Evolutionary conservation across 2,329 filamentous ascomycete genomes (phyloP), one percentile per base, ranked within the genome.

Genomic region (Fusarium neocosmosporiellum): DNA sequence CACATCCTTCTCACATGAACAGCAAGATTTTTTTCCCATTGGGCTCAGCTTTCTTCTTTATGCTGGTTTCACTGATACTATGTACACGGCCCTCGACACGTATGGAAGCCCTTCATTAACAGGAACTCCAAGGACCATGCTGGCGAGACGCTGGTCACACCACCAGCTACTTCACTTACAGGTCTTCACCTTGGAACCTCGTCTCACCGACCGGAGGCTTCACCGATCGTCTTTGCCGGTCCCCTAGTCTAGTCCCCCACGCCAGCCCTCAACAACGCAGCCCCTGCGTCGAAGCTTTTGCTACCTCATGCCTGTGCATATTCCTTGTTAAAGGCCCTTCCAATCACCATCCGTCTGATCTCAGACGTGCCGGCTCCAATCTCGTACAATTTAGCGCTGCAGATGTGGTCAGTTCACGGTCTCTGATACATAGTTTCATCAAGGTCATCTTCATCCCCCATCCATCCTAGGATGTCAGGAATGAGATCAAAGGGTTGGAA

Each of bases 341-440:
- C 96, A 79, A 99, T 98, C 6, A 99, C 94, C 90, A 98, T 97
- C 73, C 95, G 88, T 74, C 96, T 88, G 59, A 99, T 92, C 84
- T 99, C 96, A 68, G 94, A 98, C 5, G 96, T 98, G 7, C 96
- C 96, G 7, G 96, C 96, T 2, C 96, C 96, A 80, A 99, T 98
- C 84, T 98, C 96, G 81, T 99, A 99, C 68, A 99, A 82, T 81
- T 92, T 92, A 37, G 90, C 89, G 82, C 88, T 90, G 70, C 34
- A 34, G 37, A 41, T 20, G 7, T 67, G 10, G 63, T 67, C 16
- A 64, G 77, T 84, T 80, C 83, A 81, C 59, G 70, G 31, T 37
- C 37, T 34, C 8, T 29, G 7, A 39, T 22, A n/a, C 22, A 50
- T 34, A 16, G 37, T 13, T 34, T 24, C 33, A 16, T 22, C 36